Evolutionary conservation across 768 basidiomycete species (phyloP).

Genomic region (Boletus subcaerulescens): DNA sequence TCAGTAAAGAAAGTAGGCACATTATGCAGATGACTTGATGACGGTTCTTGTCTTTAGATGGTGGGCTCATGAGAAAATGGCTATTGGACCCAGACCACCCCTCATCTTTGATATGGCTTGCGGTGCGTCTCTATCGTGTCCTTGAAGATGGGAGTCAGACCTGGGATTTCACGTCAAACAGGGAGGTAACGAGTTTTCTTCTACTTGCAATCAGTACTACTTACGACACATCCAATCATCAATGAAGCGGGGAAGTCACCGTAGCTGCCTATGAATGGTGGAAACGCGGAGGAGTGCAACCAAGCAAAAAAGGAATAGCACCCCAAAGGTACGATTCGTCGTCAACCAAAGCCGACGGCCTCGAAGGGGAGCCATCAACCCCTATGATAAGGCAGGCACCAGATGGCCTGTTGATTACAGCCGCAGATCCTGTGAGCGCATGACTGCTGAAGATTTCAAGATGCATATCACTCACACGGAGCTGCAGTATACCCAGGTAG

Average conservation of each 20-base stretch:
- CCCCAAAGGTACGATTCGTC: background rate
- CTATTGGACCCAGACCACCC: slow-evolving; percentile 13
- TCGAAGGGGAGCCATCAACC: background rate
- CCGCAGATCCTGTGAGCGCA: slow-evolving; percentile 27
- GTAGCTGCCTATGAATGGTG: slow-evolving; percentile 62
- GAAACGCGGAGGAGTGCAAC: slow-evolving; percentile 33
- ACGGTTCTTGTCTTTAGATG: slow-evolving; percentile 20
- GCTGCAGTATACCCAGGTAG: slow-evolving; percentile 55
- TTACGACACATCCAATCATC: background rate
- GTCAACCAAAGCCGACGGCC: background rate
- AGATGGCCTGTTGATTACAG: slow-evolving; percentile 16
- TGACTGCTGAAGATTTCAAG: background rate
- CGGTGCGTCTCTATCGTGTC: slow-evolving; percentile 14
- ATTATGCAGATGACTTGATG: background rate
- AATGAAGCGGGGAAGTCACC: slow-evolving; percentile 60
- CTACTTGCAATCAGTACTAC: slow-evolving; percentile 22
- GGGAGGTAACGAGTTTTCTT: slow-evolving; percentile 22
- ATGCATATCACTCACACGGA: slow-evolving; percentile 11
- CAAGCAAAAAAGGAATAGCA: slow-evolving; percentile 7
- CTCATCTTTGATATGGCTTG: slow-evolving; percentile 30
- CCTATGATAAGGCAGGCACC: slow-evolving; percentile 5
- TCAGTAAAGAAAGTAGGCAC: slow-evolving; percentile 15
- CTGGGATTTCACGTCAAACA: background rate
- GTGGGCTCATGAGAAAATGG: slow-evolving; percentile 21
- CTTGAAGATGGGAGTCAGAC: background rate